Evolutionary conservation across 2,329 filamentous ascomycete genomes (phyloP).

Genomic region (Microcyclospora pomicola): DNA sequence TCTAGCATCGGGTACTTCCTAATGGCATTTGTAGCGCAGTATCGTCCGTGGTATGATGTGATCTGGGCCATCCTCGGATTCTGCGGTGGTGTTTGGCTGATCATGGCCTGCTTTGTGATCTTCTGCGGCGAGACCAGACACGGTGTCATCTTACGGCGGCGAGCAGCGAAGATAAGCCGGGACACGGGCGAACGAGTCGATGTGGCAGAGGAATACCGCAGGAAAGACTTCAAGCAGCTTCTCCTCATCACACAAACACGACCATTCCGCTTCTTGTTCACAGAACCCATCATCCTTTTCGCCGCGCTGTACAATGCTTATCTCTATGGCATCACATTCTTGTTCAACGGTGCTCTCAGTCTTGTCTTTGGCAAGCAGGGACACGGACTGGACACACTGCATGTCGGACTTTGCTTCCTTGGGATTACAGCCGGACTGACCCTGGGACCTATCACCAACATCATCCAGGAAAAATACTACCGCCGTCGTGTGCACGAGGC

Average conservation of each 20-base stretch:
- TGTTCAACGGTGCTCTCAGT: slow-evolving; percentile 37
- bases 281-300: slow-evolving; percentile 35
- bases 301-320: slow-evolving; percentile 37
- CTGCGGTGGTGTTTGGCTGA: slow-evolving; percentile 4
- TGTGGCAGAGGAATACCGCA: slow-evolving; percentile 2
- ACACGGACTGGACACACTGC: slow-evolving; percentile 22
- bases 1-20: slow-evolving; percentile 29
- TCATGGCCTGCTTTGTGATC: slow-evolving; percentile 1
- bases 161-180: slow-evolving; percentile 2
- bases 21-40: slow-evolving; percentile 22
- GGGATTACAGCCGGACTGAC: slow-evolving; percentile 22
- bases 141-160: slow-evolving; percentile 18
- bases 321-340: slow-evolving; percentile 35
- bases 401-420: slow-evolving; percentile 12
- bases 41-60: slow-evolving; percentile 5
- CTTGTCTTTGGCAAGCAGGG: slow-evolving; percentile 34
- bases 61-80: slow-evolving; percentile 7
- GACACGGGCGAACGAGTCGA: slow-evolving; percentile 5
- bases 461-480: slow-evolving; percentile 31
- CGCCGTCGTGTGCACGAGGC: slow-evolving; percentile 8
- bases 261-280: slow-evolving; percentile 34
- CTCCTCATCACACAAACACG: slow-evolving; percentile 31
- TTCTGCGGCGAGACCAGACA: slow-evolving; percentile 1
- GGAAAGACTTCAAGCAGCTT: slow-evolving; percentile 11
- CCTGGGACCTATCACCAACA: slow-evolving; percentile 29